Conservation (phyloP, 345 rosid genomes). For the Rhodamnia rubescens region DNA sequence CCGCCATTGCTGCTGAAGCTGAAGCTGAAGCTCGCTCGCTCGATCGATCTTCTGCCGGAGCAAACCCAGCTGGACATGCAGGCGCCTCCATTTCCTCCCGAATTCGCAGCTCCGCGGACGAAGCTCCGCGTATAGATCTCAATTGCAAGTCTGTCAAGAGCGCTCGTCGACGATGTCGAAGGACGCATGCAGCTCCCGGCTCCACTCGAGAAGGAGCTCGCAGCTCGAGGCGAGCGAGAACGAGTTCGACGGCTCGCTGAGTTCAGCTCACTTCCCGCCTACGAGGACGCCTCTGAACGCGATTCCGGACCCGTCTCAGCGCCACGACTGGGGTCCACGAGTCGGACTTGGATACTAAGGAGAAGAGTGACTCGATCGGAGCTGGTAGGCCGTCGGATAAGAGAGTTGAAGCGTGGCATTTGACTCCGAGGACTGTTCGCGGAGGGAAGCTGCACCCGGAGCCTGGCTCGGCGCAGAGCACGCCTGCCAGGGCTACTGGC, state of each 20-base stretch:
- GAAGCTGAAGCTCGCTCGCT: neutral
- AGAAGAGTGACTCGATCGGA: constrained; percentile 16
- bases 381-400: constrained; percentile 11
- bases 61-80: neutral
- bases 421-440: constrained; percentile 37
- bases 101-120: neutral
- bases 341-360: constrained; percentile 19
- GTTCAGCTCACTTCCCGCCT: constrained; percentile 38
- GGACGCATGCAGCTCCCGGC: constrained; percentile 16
- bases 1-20: neutral
- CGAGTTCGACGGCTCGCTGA: constrained; percentile 28
- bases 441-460: constrained; percentile 45
- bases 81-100: neutral
- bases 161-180: constrained; percentile 18
- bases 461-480: constrained; percentile 62
- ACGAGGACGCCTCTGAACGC: constrained; percentile 64
- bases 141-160: neutral
- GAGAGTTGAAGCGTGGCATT: constrained; percentile 5
- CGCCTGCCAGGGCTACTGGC: constrained; percentile 45
- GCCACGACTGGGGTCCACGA: constrained; percentile 17
- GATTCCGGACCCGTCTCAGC: constrained; percentile 71
- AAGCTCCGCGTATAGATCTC: neutral
- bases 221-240: constrained; percentile 51
- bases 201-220: constrained; percentile 4
- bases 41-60: neutral